A percentile compares a stretch with the other conserved stretches of the same genome.
These are phyloP conservation scores for Pseudogymnoascus sp. DNA, from an alignment of 2,329 filamentous ascomycete genomes.

Conservation along the genomic window DNA sequence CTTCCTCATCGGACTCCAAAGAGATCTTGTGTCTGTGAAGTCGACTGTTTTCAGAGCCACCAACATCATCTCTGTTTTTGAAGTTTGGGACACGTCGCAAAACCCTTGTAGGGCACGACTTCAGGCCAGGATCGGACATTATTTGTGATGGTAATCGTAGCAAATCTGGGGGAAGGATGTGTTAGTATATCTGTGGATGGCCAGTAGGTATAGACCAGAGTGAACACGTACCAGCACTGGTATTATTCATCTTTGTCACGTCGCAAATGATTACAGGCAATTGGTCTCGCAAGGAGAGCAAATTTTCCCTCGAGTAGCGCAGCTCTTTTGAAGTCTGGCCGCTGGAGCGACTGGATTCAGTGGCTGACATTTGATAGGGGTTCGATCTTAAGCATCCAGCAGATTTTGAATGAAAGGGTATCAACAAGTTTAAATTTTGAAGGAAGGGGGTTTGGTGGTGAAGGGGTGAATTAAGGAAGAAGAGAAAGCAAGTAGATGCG, in stretches of 20 bases:
- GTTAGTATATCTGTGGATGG: background rate
- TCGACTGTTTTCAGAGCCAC: background rate
- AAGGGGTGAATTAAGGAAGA: conserved; percentile 6
- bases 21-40: conserved; percentile 4
- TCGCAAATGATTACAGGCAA: conserved; percentile 8
- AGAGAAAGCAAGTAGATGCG: background rate
- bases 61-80: background rate
- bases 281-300: conserved; percentile 4
- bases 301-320: background rate
- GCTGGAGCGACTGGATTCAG: background rate
- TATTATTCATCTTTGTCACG: conserved; percentile 2
- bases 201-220: background rate
- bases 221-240: background rate
- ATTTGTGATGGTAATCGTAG: background rate
- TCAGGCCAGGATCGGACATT: background rate
- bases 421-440: conserved; percentile 3
- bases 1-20: conserved; percentile 12
- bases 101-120: background rate
- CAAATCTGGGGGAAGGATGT: background rate
- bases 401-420: conserved; percentile 4
- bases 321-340: background rate
- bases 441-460: background rate
- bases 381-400: background rate
- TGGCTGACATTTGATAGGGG: background rate
- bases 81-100: conserved; percentile 4